Conservation (phyloP, 331 rosid species). For the Erythrophleum ivorense region DNA sequence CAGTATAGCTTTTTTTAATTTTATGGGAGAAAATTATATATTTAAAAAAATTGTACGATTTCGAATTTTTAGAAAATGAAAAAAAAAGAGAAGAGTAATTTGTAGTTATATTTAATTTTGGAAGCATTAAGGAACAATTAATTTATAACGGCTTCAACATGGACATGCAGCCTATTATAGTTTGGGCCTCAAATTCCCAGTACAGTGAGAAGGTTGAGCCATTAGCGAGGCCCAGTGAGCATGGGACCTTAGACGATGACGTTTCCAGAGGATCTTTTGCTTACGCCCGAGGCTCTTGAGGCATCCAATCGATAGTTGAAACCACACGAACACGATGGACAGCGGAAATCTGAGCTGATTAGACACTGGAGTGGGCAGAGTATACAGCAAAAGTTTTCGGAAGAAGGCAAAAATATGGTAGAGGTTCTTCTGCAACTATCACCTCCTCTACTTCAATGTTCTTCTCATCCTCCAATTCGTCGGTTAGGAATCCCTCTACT, state of each 20-base stretch:
- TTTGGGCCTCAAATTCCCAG: no score
- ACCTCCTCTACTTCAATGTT: constrained; percentile 51
- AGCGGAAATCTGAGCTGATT: not conserved
- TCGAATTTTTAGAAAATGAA: no score
- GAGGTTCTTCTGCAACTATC: constrained; percentile 57
- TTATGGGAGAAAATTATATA: no score
- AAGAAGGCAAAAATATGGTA: constrained; percentile 56
- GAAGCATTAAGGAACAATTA: no score
- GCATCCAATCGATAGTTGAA: not conserved
- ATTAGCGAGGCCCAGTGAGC: constrained; percentile 28
- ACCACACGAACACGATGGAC: constrained; percentile 28
- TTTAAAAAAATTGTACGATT: no score
- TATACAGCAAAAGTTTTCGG: not conserved
- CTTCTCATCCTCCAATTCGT: constrained; percentile 48
- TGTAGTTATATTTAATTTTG: no score
- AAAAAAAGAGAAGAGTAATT: no score
- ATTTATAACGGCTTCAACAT: no score
- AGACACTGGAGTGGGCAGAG: no score
- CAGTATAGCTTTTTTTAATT: no score
- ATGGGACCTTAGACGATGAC: constrained; percentile 44
- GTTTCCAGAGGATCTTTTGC: constrained; percentile 44
- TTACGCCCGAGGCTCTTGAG: not conserved
- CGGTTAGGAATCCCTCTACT: constrained; percentile 48
- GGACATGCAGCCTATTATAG: no score
- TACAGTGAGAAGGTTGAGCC: no score